Base-by-base conservation (phyloP, 352 stramenopile species). In the Phytophthora chlamydospora region DNA sequence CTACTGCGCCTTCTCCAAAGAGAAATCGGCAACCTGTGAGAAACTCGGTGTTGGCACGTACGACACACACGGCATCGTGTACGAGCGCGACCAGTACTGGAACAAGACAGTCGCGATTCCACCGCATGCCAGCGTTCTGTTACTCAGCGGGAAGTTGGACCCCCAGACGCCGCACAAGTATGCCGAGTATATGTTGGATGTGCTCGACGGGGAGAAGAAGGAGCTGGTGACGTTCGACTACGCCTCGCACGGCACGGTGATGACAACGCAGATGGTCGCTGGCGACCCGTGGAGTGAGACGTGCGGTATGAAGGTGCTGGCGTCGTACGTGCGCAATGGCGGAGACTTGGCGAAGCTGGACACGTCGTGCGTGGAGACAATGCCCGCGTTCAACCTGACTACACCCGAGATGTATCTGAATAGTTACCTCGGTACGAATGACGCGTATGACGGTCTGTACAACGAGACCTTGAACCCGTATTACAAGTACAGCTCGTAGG, bases 1-100 rank as follows among this genome's bases (percentile, higher is more conserved):
- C 13, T 88, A 88, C 58, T 88, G 78, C 39, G 62, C 66, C 13
- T 84, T 78, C 58, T 64, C 66, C 7, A 77, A 82, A 56, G 68
- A 83, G 1, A 51, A 64, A 0, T 77, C 68, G 21, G 7, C 54
- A 9, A 29, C 55, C 2, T 85, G 75, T 33, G 14, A 59, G 2
- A 19, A 51, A 13, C 33, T 53, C 21, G 31, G 32, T 6, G 21
- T 65, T 2, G 48, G 21, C 3, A 52, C 41, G 12, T 75, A 75
- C 52, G 38, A 43, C 1, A 41, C 40, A 2, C 34, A 10, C 12
- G 33, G 49, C 0, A 66, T 85, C 27, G 19, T 62, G 9, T 87
- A 87, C 64, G 52, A 73, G 31, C 71, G 66, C 6, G 76, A 86
- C 49, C 52, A 73, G 48, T 84, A 83, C 62, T 86, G 66, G 65